These are phyloP conservation scores for Saitozyma sp. DNA, from an alignment of 768 basidiomycete species.

Conservation along the genomic window DNA sequence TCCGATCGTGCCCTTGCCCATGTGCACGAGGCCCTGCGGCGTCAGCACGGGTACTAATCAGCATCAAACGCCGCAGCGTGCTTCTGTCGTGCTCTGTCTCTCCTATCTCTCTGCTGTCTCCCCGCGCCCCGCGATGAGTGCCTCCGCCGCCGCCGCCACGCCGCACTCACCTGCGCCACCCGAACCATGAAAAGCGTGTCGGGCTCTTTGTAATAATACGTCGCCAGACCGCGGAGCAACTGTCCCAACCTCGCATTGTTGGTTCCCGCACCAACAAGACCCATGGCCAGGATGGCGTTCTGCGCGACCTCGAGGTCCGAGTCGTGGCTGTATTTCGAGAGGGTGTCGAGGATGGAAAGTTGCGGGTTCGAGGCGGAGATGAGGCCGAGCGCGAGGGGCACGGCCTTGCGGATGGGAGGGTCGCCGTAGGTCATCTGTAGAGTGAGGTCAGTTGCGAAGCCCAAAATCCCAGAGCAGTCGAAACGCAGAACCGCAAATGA, in stretches of 20 bases:
- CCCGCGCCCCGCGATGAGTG: too few species aligned
- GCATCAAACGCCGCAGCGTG: too few species aligned
- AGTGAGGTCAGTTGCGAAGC: conserved; percentile 23
- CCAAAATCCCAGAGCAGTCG: neutral
- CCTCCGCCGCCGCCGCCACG: too few species aligned
- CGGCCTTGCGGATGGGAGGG: conserved; percentile 81
- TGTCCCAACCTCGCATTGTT: conserved; percentile 97
- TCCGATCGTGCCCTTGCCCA: conserved; percentile 98
- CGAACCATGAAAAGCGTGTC: conserved; percentile 96
- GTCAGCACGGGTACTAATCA: conserved; percentile 1
- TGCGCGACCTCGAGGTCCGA: conserved; percentile 94
- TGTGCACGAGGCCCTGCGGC: conserved; percentile 86
- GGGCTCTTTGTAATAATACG: conserved; percentile 97
- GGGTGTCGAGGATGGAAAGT: conserved; percentile 88
- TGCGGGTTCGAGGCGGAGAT: conserved; percentile 95
- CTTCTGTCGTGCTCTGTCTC: too few species aligned
- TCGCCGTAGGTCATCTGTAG: conserved; percentile 98
- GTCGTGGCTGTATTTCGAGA: conserved; percentile 98
- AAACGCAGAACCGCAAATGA: neutral
- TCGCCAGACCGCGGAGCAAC: conserved; percentile 93
- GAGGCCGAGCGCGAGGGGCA: conserved; percentile 92
- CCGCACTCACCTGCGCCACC: conserved; percentile 61
- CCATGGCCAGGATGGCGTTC: conserved; percentile 98
- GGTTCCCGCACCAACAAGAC: conserved; percentile 95
- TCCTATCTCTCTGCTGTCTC: too few species aligned